A percentile compares a stretch with the other conserved stretches of the same genome.
Evolutionary conservation across 75 land plant genomes (phyloP).

Genomic region (Chamaecyparis obtusa): DNA sequence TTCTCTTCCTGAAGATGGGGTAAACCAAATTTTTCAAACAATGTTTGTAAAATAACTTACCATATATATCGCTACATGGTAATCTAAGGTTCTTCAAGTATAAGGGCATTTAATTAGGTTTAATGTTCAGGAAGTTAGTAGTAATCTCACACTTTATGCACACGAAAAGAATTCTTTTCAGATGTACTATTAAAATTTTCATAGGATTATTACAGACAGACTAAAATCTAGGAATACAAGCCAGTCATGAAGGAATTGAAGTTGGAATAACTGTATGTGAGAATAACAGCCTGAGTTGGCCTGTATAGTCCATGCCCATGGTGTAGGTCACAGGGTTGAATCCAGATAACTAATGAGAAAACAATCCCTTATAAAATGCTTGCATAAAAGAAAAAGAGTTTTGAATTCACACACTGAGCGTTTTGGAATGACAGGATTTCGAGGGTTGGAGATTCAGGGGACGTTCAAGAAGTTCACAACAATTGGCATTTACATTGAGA

Average conservation of each 20-base stretch:
- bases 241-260: background rate
- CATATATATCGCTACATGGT: background rate
- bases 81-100: background rate
- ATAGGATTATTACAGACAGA: background rate
- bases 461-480: conserved; percentile 61
- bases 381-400: no score
- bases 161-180: no score
- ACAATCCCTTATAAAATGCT: no score
- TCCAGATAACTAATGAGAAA: no score
- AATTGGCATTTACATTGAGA: conserved; percentile 69
- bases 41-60: no score
- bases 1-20: background rate
- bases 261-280: background rate
- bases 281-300: background rate
- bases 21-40: background rate
- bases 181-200: background rate
- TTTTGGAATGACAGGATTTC: conserved; percentile 23
- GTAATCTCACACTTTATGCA: no score
- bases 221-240: background rate
- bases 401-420: background rate
- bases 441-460: conserved; percentile 65
- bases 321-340: no score
- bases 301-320: no score
- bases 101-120: background rate
- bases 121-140: no score